Evolutionary conservation across 2,329 filamentous ascomycete genomes (phyloP).

Genomic region (Plectosphaerella sp.): DNA sequence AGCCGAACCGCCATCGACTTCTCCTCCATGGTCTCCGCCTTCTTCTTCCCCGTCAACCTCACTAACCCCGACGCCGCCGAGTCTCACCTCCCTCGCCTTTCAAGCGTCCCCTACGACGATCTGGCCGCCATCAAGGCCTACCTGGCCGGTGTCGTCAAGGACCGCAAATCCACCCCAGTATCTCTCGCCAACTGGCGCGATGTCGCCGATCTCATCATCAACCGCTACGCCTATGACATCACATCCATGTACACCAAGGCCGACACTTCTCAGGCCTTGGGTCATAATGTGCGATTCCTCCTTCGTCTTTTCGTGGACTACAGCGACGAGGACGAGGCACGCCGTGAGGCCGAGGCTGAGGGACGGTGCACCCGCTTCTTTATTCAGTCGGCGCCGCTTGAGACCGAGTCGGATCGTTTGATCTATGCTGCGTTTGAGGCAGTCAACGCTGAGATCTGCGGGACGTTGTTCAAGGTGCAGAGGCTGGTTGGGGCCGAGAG

Average conservation of each 20-base stretch:
- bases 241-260: conserved; percentile 21
- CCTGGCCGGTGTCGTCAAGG: not conserved
- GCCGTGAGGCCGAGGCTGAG: conserved; percentile 22
- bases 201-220: conserved; percentile 55
- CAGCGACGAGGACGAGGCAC: conserved; percentile 19
- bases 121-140: too few species aligned
- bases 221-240: conserved; percentile 53
- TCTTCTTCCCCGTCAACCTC: conserved; percentile 34
- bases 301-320: conserved; percentile 34
- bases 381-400: conserved; percentile 17
- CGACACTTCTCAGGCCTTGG: conserved; percentile 9
- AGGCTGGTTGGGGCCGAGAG: too few species aligned
- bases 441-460: conserved; percentile 27
- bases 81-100: too few species aligned
- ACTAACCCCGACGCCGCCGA: conserved; percentile 21
- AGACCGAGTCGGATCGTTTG: conserved; percentile 28
- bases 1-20: conserved; percentile 29
- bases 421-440: conserved; percentile 28
- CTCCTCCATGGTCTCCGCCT: conserved; percentile 35
- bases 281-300: conserved; percentile 22
- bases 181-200: conserved; percentile 51
- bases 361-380: conserved; percentile 38
- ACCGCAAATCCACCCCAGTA: conserved; percentile 13
- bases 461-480: not conserved
- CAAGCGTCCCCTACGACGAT: too few species aligned